Conservation (phyloP, 352 stramenopile genomes). For the Globisporangium perplexum region DNA sequence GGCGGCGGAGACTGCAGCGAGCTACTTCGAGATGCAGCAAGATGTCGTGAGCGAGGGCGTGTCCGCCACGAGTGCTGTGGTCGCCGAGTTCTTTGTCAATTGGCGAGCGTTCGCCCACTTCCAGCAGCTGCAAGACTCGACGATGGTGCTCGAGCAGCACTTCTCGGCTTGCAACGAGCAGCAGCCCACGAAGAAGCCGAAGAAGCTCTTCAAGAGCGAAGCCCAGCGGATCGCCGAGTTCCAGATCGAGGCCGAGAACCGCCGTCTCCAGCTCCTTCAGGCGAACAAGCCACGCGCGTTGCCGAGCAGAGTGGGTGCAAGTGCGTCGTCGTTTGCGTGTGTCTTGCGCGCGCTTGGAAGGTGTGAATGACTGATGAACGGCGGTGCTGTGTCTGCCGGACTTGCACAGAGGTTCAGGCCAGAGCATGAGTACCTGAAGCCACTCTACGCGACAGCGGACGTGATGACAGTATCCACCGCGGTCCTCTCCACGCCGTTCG, state of each 20-base stretch:
- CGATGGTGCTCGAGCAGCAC: slow-evolving; percentile 19
- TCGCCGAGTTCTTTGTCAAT: slow-evolving; percentile 37
- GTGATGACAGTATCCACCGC: slow-evolving; percentile 21
- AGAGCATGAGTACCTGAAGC: slow-evolving; percentile 40
- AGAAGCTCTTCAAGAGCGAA: slow-evolving; percentile 9
- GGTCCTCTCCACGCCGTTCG: slow-evolving; percentile 25
- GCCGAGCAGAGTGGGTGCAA: not conserved
- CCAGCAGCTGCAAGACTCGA: slow-evolving; percentile 41
- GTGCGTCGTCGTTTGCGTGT: not conserved
- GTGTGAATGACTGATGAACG: not conserved
- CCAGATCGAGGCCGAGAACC: not conserved
- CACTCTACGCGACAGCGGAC: slow-evolving; percentile 37
- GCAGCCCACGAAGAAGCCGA: not conserved
- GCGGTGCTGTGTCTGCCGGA: not conserved
- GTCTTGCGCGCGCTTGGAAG: not conserved
- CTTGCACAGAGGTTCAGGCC: slow-evolving; percentile 32
- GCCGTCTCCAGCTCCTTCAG: not conserved
- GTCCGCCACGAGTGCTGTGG: slow-evolving; percentile 1
- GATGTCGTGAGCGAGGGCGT: not conserved
- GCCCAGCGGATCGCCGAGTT: slow-evolving; percentile 8
- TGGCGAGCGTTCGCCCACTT: slow-evolving; percentile 48
- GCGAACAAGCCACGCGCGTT: not conserved
- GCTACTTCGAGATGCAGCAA: slow-evolving; percentile 11
- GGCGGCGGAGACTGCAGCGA: not conserved
- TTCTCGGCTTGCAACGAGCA: slow-evolving; percentile 10